Evolutionary conservation across 805 yeast genomes (phyloP), one percentile per base, ranked within the genome.

Genomic region (Candida pseudoglaebosa): DNA sequence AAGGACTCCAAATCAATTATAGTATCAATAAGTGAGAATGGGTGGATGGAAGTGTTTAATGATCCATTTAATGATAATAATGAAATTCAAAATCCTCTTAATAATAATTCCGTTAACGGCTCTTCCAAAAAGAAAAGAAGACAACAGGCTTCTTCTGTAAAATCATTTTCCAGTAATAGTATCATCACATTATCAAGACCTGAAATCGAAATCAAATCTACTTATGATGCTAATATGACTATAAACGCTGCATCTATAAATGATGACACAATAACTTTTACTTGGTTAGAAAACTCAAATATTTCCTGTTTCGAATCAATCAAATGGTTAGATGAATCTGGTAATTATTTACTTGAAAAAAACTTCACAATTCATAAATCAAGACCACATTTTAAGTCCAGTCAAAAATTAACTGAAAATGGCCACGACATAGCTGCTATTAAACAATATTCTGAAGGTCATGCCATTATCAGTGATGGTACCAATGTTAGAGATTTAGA

Each of bases 11-110:
- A 44, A 33, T 57, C 65, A 4, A 46, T 73, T 3, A 55, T 82
- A 14, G 65, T 76, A 2, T 82, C 77, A 0, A 66, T 83, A 4
- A 84, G 90, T 9, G 95, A 88, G 57, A 80, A 76, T 42, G 96
- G 96, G 5, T 52, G 59, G 9, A 66, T 85, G 5, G 96, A 89
- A 56, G 53, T 86, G 1, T 90, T 88, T 62, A 68, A 70, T 37
- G 70, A 80, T 48, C 83, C 89, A 4, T 65, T 67, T 28, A 32
- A 46, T 66, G 46, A 49, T 41, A 63, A 57, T n/a, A 36, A 26
- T 14, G 28, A 10, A 4, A 16, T 21, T 13, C 44, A 21, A 40
- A 43, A 15, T 46, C 49, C 35, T 45, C 5, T 12, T 10, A 10
- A n/a, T 15, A 19, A 17, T 5, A 19, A 4, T 19, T 19, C 35